These are phyloP conservation scores for Colletotrichum kahawae DNA, from an alignment of 2,329 filamentous ascomycete genomes.

Conservation along the genomic window DNA sequence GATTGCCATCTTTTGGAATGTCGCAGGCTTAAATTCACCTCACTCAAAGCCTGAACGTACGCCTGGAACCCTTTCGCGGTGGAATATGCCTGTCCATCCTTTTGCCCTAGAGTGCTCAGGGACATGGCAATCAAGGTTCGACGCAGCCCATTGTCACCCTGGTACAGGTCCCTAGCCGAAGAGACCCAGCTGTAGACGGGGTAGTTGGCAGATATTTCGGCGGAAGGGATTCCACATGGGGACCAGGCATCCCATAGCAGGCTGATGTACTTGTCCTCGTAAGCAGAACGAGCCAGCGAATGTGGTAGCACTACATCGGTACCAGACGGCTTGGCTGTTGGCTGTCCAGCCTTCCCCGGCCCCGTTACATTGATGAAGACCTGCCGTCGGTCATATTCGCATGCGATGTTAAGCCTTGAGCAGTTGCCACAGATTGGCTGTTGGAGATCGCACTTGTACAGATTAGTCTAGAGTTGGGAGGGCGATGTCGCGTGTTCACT, in stretches of 20 bases:
- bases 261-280: constrained; percentile 14
- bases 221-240: background rate
- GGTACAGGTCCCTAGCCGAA: constrained; percentile 21
- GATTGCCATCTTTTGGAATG: background rate
- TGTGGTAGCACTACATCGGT: background rate
- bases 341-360: background rate
- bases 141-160: constrained; percentile 8
- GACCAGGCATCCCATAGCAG: constrained; percentile 16
- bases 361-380: constrained; percentile 16
- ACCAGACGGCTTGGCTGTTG: background rate
- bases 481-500: background rate
- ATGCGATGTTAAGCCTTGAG: background rate
- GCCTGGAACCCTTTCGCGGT: constrained; percentile 20
- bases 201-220: background rate
- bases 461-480: background rate
- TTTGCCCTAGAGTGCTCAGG: constrained; percentile 22
- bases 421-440: constrained; percentile 19
- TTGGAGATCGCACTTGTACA: constrained; percentile 15
- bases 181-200: constrained; percentile 22
- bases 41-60: constrained; percentile 23
- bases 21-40: background rate
- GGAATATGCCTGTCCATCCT: constrained; percentile 17
- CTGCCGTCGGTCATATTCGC: constrained; percentile 11
- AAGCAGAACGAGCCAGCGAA: constrained; percentile 15
- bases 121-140: constrained; percentile 24